Evolutionary conservation across 768 basidiomycete genomes (phyloP), one percentile per base, ranked within the genome.

Genomic region (Leccinum uliginosum): DNA sequence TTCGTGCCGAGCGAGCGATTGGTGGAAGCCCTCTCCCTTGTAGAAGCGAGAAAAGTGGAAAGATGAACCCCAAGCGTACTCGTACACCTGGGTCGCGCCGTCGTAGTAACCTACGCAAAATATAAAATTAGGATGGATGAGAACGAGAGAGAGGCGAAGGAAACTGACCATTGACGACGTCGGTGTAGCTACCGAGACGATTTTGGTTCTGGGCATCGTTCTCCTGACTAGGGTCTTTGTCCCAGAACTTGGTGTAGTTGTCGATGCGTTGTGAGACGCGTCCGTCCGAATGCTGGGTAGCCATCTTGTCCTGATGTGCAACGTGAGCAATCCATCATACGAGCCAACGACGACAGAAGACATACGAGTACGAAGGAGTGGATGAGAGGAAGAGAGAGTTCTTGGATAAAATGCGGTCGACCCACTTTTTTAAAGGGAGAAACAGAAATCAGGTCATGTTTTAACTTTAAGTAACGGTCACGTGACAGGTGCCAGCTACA

Each of bases 41-140:
- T 89, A 93, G 80, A 96, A 98, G 32, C 96, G 92, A 55, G 91
- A 96, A 73, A 97, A 97, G 75, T 98, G 95, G 84, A 97, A 97
- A 6, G 87, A 93, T 54, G 85, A 79, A 1, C 83, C 83, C 94
- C 93, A 93, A 52, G 91, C 94, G 66, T 90, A 97, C 71, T 98
- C 95, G 76, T 98, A 97, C 57, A 98, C 78, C 68, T 92, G 85
- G 4, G 96, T 98, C 7, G 92, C 93, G 63, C 93, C 96, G 70
- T 99, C 95, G 63, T 98, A 99, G 76, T 96, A 98, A 44, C 93
- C 93, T 92, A 51, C 4, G n/a, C 4, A 17, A 44, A 24, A 23
- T 7, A 23, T 7, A 9, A 27, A 6, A 12, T 45, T 0, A 47
- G 26, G 8, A 24, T 1, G 17, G 43, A 12, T 23, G 30, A 6